These are phyloP conservation scores for Fusarium paranaense DNA, from an alignment of 2,329 filamentous ascomycete genomes.

Conservation along the genomic window DNA sequence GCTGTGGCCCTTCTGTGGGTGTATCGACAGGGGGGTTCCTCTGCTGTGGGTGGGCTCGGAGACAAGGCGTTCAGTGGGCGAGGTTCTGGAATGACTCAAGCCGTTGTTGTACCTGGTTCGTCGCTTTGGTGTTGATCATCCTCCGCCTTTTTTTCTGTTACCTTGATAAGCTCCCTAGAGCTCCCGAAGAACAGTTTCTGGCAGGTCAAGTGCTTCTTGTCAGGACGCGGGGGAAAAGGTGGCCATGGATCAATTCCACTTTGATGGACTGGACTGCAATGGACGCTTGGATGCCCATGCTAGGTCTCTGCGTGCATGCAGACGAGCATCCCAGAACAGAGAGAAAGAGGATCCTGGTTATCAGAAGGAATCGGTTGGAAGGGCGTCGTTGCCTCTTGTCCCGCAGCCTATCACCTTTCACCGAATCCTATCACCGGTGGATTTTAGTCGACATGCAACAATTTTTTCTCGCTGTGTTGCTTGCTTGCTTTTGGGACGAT, in stretches of 20 bases:
- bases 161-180: constrained; percentile 24
- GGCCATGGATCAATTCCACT: constrained; percentile 11
- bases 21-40: constrained; percentile 36
- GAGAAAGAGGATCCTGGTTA: constrained; percentile 13
- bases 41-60: constrained; percentile 34
- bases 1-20: constrained; percentile 35
- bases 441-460: constrained; percentile 23
- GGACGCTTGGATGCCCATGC: constrained; percentile 14
- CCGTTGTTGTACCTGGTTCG: constrained; percentile 18
- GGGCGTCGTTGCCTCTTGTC: constrained; percentile 15
- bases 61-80: constrained; percentile 24
- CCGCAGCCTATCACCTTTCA: constrained; percentile 32
- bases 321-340: constrained; percentile 23
- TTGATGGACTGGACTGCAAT: not conserved
- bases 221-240: constrained; percentile 13
- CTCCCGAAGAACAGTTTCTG: constrained; percentile 13
- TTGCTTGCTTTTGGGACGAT: constrained; percentile 30
- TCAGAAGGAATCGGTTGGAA: constrained; percentile 34
- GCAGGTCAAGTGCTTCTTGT: constrained; percentile 12
- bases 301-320: constrained; percentile 10
- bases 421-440: constrained; percentile 19
- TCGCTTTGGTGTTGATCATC: constrained; percentile 4
- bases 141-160: constrained; percentile 33
- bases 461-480: constrained; percentile 9
- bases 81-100: constrained; percentile 45